Conservation (phyloP, 1,284 basidiomycete species). For the Microstroma glucosiphilum region DNA sequence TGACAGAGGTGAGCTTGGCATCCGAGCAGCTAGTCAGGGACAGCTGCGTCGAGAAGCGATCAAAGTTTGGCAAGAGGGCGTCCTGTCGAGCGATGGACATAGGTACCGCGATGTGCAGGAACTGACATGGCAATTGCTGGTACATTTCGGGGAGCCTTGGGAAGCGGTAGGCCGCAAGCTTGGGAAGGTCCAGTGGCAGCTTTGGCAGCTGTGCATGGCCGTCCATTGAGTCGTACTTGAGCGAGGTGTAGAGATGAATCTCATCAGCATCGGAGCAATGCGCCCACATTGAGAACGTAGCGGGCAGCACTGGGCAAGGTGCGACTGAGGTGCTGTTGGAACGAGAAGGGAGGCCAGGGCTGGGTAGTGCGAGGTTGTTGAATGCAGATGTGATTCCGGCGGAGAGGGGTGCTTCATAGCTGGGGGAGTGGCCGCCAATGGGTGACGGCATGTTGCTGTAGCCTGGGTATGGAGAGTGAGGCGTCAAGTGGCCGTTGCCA, state of each 20-base stretch:
- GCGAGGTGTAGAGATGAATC: slow-evolving; percentile 43
- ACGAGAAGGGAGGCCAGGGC: slow-evolving; percentile 17
- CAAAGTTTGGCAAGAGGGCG: slow-evolving; percentile 35
- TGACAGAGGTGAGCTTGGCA: slow-evolving; percentile 41
- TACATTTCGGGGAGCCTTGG: slow-evolving; percentile 49
- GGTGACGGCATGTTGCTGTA: neutral
- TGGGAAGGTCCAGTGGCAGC: slow-evolving; percentile 33
- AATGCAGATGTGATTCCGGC: slow-evolving; percentile 40
- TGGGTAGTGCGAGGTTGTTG: slow-evolving; percentile 34
- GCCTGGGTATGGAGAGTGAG: slow-evolving; percentile 21
- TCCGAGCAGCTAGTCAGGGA: slow-evolving; percentile 41
- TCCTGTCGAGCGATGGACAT: slow-evolving; percentile 48
- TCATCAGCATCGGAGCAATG: slow-evolving; percentile 40
- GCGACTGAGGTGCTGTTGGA: slow-evolving; percentile 18
- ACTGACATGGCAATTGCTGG: slow-evolving; percentile 51
- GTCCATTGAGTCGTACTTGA: slow-evolving; percentile 40
- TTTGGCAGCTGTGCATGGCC: slow-evolving; percentile 33
- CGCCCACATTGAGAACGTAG: slow-evolving; percentile 48
- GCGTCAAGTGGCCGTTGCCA: slow-evolving; percentile 25
- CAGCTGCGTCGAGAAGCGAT: slow-evolving; percentile 44
- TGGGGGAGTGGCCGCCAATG: neutral
- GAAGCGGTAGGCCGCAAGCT: slow-evolving; percentile 43
- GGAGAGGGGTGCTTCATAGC: slow-evolving; percentile 26
- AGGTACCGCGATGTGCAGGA: slow-evolving; percentile 51
- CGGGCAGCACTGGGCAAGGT: slow-evolving; percentile 39